A percentile compares a stretch with the other conserved stretches of the same genome.
phyloP scores from a whole-genome alignment of 2,329 filamentous ascomycete genomes.

The Chrysoporthe puriensis region DNA sequence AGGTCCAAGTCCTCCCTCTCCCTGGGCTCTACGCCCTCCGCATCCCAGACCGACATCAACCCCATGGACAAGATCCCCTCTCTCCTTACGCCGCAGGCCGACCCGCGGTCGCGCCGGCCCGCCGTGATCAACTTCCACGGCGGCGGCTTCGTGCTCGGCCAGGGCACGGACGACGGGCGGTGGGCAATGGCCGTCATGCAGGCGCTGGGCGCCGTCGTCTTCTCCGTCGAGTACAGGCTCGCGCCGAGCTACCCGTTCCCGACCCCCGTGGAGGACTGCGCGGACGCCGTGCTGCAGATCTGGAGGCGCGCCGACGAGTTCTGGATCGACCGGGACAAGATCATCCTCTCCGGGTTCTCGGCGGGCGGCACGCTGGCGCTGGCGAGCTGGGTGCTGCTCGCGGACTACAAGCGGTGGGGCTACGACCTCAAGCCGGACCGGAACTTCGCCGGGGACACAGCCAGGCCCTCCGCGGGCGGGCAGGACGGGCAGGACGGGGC shows the following conservation, averaged over 20 bases:
- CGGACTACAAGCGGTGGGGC: conserved; percentile 34
- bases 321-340: conserved; percentile 56
- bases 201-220: conserved; percentile 59
- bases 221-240: conserved; percentile 70
- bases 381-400: conserved; percentile 44
- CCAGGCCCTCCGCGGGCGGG: conserved; percentile 36
- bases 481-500: too few species aligned
- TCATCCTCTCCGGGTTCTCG: conserved; percentile 67
- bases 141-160: conserved; percentile 67
- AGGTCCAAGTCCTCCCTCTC: conserved; percentile 10
- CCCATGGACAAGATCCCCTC: conserved; percentile 25
- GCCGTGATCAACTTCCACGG: conserved; percentile 70
- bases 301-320: conserved; percentile 59
- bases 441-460: conserved; percentile 35
- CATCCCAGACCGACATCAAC: conserved; percentile 11
- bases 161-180: conserved; percentile 64
- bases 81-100: conserved; percentile 25
- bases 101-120: conserved; percentile 42
- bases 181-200: conserved; percentile 60
- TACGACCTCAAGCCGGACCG: conserved; percentile 47
- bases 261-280: conserved; percentile 66
- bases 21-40: conserved; percentile 20
- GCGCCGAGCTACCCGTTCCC: conserved; percentile 68
- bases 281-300: conserved; percentile 66
- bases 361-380: conserved; percentile 62